Conservation (phyloP, 2,329 filamentous ascomycete genomes). For the Colletotrichum magnum region DNA sequence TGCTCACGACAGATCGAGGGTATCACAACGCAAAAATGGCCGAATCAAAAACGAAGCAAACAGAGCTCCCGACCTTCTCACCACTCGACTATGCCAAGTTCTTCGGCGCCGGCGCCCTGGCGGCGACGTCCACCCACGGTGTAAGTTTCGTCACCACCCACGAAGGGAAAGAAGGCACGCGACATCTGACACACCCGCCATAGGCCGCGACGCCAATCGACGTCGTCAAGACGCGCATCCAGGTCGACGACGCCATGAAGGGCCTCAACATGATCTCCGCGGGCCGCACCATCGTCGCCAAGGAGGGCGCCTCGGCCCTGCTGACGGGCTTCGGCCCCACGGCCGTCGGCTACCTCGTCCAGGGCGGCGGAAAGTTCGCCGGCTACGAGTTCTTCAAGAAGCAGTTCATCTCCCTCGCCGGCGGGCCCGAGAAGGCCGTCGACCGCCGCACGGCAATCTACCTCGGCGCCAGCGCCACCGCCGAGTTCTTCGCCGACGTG, state of each 20-base stretch:
- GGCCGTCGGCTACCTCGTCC: conserved; percentile 88
- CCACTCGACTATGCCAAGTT: conserved; percentile 65
- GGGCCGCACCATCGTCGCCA: conserved; percentile 82
- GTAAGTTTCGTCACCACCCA: conserved; percentile 51
- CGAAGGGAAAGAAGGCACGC: neutral
- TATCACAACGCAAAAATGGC: conserved; percentile 39
- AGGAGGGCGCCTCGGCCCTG: conserved; percentile 84
- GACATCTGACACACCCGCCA: too few relatives aligned
- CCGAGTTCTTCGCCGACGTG: conserved; percentile 82
- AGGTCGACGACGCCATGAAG: conserved; percentile 89
- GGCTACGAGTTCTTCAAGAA: conserved; percentile 97
- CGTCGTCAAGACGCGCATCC: conserved; percentile 93
- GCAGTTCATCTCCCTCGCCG: conserved; percentile 80
- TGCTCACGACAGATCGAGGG: neutral
- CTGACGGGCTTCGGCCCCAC: conserved; percentile 89
- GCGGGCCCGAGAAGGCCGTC: conserved; percentile 61
- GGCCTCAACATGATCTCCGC: conserved; percentile 86
- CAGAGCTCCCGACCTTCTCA: conserved; percentile 57
- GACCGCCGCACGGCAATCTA: conserved; percentile 72
- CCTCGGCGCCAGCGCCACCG: conserved; percentile 77
- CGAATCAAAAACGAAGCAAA: conserved; percentile 35
- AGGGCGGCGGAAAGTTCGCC: conserved; percentile 92
- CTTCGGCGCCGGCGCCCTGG: conserved; percentile 67
- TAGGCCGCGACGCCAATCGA: conserved; percentile 68
- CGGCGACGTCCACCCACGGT: conserved; percentile 66